Conservation (phyloP, 2,329 filamentous ascomycete genomes). For the Colletotrichum siamense region DNA sequence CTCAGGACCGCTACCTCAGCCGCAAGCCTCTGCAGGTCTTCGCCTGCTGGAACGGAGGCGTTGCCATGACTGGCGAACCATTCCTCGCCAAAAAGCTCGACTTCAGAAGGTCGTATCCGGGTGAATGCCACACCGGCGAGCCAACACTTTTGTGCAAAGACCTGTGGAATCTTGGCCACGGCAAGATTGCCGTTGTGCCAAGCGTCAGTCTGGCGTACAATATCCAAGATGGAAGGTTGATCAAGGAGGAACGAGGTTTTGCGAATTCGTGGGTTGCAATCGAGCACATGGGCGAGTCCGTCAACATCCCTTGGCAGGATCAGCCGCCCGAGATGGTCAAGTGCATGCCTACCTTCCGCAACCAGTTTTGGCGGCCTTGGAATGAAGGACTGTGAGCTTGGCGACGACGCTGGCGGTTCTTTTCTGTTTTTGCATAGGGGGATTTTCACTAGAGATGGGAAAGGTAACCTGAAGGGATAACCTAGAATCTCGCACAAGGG, state of each 20-base stretch:
- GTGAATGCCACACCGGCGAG: constrained; percentile 60
- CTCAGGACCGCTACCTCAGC: constrained; percentile 35
- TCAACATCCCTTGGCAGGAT: constrained; percentile 46
- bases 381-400: constrained; percentile 30
- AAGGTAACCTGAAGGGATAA: not conserved
- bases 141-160: constrained; percentile 63
- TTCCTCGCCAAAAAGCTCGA: constrained; percentile 42
- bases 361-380: constrained; percentile 50
- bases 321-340: constrained; percentile 51
- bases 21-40: constrained; percentile 62
- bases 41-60: constrained; percentile 65
- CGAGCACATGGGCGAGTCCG: constrained; percentile 26
- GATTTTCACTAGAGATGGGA: not conserved
- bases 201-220: constrained; percentile 61
- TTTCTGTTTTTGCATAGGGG: not conserved
- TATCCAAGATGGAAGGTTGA: constrained; percentile 44
- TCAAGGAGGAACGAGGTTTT: constrained; percentile 58
- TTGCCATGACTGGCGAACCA: constrained; percentile 52
- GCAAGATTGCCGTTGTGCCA: constrained; percentile 61
- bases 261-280: constrained; percentile 25
- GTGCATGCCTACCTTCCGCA: constrained; percentile 49
- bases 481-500: not conserved
- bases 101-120: constrained; percentile 45
- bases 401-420: not conserved
- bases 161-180: constrained; percentile 54